phyloP scores from a whole-genome alignment of 805 yeast species.

The Tetrapisispora nanseiensis region DNA sequence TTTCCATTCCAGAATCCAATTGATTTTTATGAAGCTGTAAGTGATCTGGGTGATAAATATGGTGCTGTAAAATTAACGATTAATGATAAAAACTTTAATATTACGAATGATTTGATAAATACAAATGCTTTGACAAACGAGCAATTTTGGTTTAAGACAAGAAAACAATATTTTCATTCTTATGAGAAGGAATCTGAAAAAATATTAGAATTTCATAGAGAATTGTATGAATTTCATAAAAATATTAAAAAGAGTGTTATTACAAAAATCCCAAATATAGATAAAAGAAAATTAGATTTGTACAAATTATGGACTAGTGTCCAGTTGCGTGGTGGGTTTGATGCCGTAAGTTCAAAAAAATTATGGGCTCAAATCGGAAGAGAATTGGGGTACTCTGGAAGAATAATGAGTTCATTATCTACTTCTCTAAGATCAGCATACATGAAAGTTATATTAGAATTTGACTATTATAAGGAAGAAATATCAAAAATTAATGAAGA shows the following conservation, averaged over 20 bases:
- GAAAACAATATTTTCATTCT: conserved; percentile 23
- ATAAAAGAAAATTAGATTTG: conserved; percentile 56
- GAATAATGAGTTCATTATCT: conserved; percentile 60
- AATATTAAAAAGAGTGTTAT: conserved; percentile 18
- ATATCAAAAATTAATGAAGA: neutral
- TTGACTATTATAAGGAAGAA: conserved; percentile 15
- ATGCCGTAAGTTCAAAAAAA: conserved; percentile 51
- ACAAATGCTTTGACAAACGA: conserved; percentile 10
- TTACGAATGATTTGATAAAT: conserved; percentile 4
- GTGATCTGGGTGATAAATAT: conserved; percentile 17
- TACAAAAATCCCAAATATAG: conserved; percentile 52
- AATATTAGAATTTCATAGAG: conserved; percentile 39
- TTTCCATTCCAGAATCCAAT: conserved; percentile 11
- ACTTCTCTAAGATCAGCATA: conserved; percentile 56
- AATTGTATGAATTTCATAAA: conserved; percentile 36
- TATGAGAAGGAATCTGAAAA: conserved; percentile 31
- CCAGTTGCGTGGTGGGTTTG: conserved; percentile 55
- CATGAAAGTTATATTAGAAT: conserved; percentile 33
- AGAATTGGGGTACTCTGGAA: conserved; percentile 67
- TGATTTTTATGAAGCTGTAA: conserved; percentile 15
- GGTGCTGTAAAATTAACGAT: conserved; percentile 19
- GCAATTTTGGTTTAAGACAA: conserved; percentile 19
- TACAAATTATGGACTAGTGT: conserved; percentile 51
- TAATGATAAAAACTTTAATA: neutral
- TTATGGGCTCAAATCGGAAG: conserved; percentile 79